phyloP scores from a whole-genome alignment of 2,329 filamentous ascomycete genomes.

The Trichoderma guizhouense region DNA sequence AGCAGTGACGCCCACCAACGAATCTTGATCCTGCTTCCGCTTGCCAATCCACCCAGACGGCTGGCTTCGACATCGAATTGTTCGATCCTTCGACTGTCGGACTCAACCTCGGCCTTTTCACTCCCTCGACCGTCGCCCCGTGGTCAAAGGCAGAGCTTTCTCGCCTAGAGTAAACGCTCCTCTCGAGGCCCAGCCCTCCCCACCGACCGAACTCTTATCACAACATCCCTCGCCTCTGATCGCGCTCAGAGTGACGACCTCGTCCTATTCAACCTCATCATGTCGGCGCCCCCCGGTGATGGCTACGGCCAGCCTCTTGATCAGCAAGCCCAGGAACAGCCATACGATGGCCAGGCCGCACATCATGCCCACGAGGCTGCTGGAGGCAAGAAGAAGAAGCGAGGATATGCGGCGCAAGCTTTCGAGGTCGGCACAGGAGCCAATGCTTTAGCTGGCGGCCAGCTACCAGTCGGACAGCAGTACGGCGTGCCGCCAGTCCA shows the following conservation, averaged over 20 bases:
- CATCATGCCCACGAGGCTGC: slow-evolving; percentile 35
- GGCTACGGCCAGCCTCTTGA: slow-evolving; percentile 46
- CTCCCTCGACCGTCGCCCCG: background rate
- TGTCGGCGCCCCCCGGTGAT: slow-evolving; percentile 57
- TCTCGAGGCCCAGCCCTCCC: background rate
- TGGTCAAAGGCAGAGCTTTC: slow-evolving; percentile 15
- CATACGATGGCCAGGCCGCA: slow-evolving; percentile 35
- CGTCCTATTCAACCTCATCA: slow-evolving; percentile 35
- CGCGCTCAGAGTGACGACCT: slow-evolving; percentile 25
- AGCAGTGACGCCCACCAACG: slow-evolving; percentile 13
- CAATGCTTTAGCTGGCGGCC: slow-evolving; percentile 63
- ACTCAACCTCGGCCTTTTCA: background rate
- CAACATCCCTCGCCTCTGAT: slow-evolving; percentile 15
- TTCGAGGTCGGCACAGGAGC: slow-evolving; percentile 89
- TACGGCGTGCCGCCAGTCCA: slow-evolving; percentile 47
- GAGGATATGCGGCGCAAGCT: slow-evolving; percentile 88
- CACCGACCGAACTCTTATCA: background rate
- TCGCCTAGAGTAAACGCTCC: background rate
- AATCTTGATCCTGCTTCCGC: slow-evolving; percentile 12
- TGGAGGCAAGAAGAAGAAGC: slow-evolving; percentile 77
- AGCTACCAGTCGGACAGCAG: slow-evolving; percentile 38
- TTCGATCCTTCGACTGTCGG: background rate
- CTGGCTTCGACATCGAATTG: slow-evolving; percentile 13
- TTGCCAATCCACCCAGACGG: slow-evolving; percentile 15
- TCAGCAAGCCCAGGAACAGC: slow-evolving; percentile 40